Evolutionary conservation across 1,139 yeast genomes (phyloP), one percentile per base, ranked within the genome.

Genomic region (Pneumocystis wakefieldiae): DNA sequence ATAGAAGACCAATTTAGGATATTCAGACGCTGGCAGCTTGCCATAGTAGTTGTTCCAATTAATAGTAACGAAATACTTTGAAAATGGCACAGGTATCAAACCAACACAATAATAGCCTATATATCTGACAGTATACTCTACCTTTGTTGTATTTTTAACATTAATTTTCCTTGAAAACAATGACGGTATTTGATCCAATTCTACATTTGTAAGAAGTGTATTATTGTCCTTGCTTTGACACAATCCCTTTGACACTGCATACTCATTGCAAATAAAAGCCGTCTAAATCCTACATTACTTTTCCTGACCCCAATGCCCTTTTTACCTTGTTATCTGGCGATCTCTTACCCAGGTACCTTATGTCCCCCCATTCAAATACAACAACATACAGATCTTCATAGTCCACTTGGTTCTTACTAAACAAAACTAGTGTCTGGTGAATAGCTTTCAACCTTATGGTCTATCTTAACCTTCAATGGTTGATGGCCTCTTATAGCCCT

Each of bases 101-200:
- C 90, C 83, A 37, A 92, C 85, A 77, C 99, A 92, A 76, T 91
- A 92, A 74, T 87, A 92, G 2, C 97, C 97, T 0, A 97, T 88
- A 64, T 79, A 78, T 66, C 80, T 77, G 57, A 94, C 82, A 3
- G 80, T 78, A 72, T 90, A 92, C 62, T 81, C 79, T 65, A 57
- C 83, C 83, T 29, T 81, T 78, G 2, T 92, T 90, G 63, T 80
- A 75, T 28, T 81, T 78, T 32, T 78, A 78, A 70, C 88, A 75
- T 63, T 78, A 77, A 38, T 81, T 77, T 0, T 89, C 81, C 71
- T 81, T 76, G 14, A 59, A 39, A 36, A 67, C 36, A 57, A 59
- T 64, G 66, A 39, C 29, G 35, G 60, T 60, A 41, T 63, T 60
- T 36, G 57, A 38, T 41, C 59, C 60, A 28, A 5, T 32, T 48